phyloP scores from a whole-genome alignment of 179 eudicot species.

The Silene coronaria region DNA sequence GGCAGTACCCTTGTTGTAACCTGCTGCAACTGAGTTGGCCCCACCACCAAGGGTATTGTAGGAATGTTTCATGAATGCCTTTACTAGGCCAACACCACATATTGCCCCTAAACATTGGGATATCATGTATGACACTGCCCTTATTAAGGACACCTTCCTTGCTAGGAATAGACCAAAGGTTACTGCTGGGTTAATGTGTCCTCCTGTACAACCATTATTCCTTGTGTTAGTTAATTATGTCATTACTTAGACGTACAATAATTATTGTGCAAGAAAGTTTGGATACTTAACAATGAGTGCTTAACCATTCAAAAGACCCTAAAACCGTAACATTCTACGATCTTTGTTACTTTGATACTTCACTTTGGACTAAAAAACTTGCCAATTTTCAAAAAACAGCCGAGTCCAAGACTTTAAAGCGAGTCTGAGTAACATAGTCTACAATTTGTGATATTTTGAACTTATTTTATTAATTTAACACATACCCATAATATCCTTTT shows the following conservation, averaged over 20 bases:
- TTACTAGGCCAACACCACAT: constrained; percentile 72
- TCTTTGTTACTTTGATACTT: too few species aligned
- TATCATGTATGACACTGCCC: constrained; percentile 63
- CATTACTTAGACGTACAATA: too few species aligned
- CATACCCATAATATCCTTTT: constrained; percentile 14
- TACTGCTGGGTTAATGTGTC: constrained; percentile 33
- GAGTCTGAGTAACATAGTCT: too few species aligned
- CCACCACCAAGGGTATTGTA: constrained; percentile 59
- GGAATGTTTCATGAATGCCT: constrained; percentile 60
- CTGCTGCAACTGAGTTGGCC: constrained; percentile 43
- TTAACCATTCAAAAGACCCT: too few species aligned
- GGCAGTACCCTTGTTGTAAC: constrained; percentile 59
- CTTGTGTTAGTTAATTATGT: too few species aligned
- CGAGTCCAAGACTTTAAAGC: too few species aligned
- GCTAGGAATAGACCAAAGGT: constrained; percentile 75
- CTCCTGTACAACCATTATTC: constrained; percentile 35
- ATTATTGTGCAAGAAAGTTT: too few species aligned
- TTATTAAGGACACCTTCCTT: constrained; percentile 57
- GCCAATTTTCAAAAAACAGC: too few species aligned
- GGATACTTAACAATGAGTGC: too few species aligned
- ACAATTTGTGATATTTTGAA: not conserved
- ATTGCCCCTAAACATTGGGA: constrained; percentile 72
- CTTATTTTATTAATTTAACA: not conserved
- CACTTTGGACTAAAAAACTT: too few species aligned
- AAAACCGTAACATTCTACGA: too few species aligned